Evolutionary conservation across 768 basidiomycete species (phyloP), one percentile per base, ranked within the genome.

Genomic region (Podaxis rugospora): DNA sequence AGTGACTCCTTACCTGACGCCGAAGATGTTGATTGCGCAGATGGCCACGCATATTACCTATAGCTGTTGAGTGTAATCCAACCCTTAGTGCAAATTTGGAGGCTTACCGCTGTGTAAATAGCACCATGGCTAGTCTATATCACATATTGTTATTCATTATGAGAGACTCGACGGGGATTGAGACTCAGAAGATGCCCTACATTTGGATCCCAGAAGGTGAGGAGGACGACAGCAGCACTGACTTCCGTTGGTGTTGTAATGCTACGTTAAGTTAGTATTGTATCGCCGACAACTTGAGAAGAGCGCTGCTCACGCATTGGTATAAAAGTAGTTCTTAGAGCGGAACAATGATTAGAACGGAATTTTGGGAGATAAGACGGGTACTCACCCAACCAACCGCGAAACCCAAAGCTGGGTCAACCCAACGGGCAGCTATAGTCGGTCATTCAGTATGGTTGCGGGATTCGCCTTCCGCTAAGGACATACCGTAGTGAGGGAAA

Each of bases 191-290:
- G 13, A 27, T 28, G 23, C 13, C 78, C 59, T 62, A 86, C 85
- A 64, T 87, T 75, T 28, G 72, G 64, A 71, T 89, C 86, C 90
- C 90, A 92, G 75, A 86, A 92, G 5, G 82, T 78, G 59, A 92
- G 75, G 9, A 93, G 71, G 54, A 92, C 80, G 13, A 83, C 80
- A 7, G 88, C 84, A 1, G 90, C 90, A 1, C 85, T 85, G 57
- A 93, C 80, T 74, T 92, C 90, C n/a, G 86, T 84, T 7, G 89
- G 89, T 0, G 84, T 77, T 1, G 86, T 80, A 56, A 88, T 85
- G n/a, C 81, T 82, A 52, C 9, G 25, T 21, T 36, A 54, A 1
- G 55, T 50, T 52, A 51, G 42, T 47, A 51, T 18, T 25, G 27
- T 37, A 47, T 37, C 49, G 14, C 27, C 2, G 25, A 51, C 25